Percentiles rank a stretch among this genome's conserved stretches.
These are phyloP conservation scores for Abrus pulchellus DNA, from an alignment of 306 rosid genomes.

Conservation along the genomic window DNA sequence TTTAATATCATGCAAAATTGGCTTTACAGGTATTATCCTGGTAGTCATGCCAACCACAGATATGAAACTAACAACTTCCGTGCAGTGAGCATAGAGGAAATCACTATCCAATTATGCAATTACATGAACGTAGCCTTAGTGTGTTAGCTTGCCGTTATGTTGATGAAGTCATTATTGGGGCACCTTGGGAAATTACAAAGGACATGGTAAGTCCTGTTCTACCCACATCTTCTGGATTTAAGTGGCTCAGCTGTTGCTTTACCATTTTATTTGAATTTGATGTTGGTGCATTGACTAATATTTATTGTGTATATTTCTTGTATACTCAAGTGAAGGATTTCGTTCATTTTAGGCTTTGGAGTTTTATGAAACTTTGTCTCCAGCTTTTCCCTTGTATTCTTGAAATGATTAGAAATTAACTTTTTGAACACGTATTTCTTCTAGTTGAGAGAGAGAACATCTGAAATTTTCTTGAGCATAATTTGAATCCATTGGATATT, in stretches of 20 bases:
- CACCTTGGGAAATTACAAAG: slow-evolving; percentile 91
- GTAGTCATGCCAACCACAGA: slow-evolving; percentile 16
- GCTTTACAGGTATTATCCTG: slow-evolving; percentile 15
- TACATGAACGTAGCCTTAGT: slow-evolving; percentile 97
- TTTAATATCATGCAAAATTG: slow-evolving; percentile 32
- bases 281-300: slow-evolving; percentile 33
- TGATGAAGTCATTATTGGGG: slow-evolving; percentile 98
- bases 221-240: slow-evolving; percentile 13
- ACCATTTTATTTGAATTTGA: slow-evolving; percentile 25
- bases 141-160: slow-evolving; percentile 91
- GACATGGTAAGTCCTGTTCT: slow-evolving; percentile 78
- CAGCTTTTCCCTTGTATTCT: slow-evolving; percentile 17
- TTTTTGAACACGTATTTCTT: slow-evolving; percentile 25
- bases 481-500: slow-evolving; percentile 30
- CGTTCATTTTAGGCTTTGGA: background rate
- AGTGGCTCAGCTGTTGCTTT: background rate
- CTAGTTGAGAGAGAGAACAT: background rate
- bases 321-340: slow-evolving; percentile 15
- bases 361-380: slow-evolving; percentile 28
- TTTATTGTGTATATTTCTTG: background rate
- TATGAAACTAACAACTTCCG: slow-evolving; percentile 42
- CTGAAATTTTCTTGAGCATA: slow-evolving; percentile 25
- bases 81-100: slow-evolving; percentile 82
- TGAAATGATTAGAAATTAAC: slow-evolving; percentile 22
- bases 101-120: slow-evolving; percentile 88